Conservation (phyloP, 139 green algal species). For the Closterium sp. region DNA sequence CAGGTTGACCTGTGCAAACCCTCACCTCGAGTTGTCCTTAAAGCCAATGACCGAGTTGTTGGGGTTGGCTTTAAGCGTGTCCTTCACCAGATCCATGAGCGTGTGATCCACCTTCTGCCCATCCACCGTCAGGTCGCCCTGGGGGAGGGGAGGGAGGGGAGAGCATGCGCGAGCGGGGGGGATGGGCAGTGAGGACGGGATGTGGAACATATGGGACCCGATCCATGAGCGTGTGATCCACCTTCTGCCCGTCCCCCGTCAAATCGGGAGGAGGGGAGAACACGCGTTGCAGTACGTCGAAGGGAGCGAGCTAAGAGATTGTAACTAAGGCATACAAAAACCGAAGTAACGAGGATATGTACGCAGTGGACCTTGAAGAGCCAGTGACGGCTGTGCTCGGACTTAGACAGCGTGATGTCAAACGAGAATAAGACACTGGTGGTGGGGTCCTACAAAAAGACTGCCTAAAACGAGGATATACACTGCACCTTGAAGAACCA, state of each 20-base stretch:
- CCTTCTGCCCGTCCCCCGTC: slow-evolving; percentile 67
- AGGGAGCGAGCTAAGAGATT: too few relatives aligned
- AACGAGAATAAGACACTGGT: too few relatives aligned
- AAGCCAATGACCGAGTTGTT: slow-evolving; percentile 97
- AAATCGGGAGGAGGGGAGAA: too few relatives aligned
- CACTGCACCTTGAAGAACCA: neutral
- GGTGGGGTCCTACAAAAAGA: too few relatives aligned
- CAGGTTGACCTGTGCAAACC: too few relatives aligned
- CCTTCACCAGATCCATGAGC: slow-evolving; percentile 83
- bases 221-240: slow-evolving; percentile 71
- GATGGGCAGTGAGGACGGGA: neutral
- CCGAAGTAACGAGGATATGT: too few relatives aligned
- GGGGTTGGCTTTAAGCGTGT: slow-evolving; percentile 71
- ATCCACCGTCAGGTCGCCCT: slow-evolving; percentile 86
- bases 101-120: slow-evolving; percentile 65
- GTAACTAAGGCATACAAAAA: too few relatives aligned
- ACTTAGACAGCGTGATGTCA: too few relatives aligned
- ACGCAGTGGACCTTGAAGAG: too few relatives aligned
- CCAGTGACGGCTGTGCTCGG: too few relatives aligned
- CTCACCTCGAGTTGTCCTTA: slow-evolving; percentile 91
- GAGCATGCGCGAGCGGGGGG: neutral
- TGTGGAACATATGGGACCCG: slow-evolving; percentile 59
- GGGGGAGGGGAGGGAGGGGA: neutral
- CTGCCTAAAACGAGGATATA: too few relatives aligned
- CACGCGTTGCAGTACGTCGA: too few relatives aligned